A percentile compares a stretch with the other conserved stretches of the same genome.
phyloP scores from a whole-genome alignment of 192 early-diverging fungal species.

The Linderina pennispora region DNA sequence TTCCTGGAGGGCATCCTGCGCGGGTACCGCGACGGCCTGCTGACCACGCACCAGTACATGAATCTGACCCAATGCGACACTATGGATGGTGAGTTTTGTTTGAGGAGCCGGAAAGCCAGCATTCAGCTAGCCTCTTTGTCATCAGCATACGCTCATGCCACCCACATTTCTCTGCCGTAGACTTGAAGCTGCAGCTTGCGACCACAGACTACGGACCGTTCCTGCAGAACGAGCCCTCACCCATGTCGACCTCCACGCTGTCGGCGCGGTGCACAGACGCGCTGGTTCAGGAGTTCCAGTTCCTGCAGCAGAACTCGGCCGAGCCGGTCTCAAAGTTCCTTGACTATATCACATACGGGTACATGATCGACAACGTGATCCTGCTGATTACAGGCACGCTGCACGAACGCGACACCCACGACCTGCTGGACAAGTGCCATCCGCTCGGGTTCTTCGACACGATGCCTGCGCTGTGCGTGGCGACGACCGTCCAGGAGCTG shows the following conservation, averaged over 20 bases:
- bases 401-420: slow-evolving; percentile 96
- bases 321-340: slow-evolving; percentile 84
- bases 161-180: too few species aligned
- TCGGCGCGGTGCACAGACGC: slow-evolving; percentile 83
- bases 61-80: slow-evolving; percentile 98
- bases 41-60: slow-evolving; percentile 74
- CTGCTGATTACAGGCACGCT: slow-evolving; percentile 96
- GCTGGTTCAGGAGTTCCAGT: slow-evolving; percentile 89
- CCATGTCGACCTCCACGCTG: slow-evolving; percentile 88
- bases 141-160: too few species aligned
- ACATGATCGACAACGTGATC: slow-evolving; percentile 99
- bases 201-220: slow-evolving; percentile 95
- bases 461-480: slow-evolving; percentile 97
- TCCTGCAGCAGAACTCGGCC: slow-evolving; percentile 77
- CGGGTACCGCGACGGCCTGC: slow-evolving; percentile 86
- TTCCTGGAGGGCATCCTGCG: slow-evolving; percentile 93
- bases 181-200: slow-evolving; percentile 89
- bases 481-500: slow-evolving; percentile 90
- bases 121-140: too few species aligned
- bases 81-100: too few species aligned
- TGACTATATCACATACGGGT: slow-evolving; percentile 91
- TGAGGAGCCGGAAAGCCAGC: too few species aligned
- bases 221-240: slow-evolving; percentile 94
- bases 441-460: slow-evolving; percentile 97
- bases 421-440: slow-evolving; percentile 95